These are phyloP conservation scores for Clonostachys byssicola DNA, from an alignment of 2,329 filamentous ascomycete genomes.

Conservation along the genomic window DNA sequence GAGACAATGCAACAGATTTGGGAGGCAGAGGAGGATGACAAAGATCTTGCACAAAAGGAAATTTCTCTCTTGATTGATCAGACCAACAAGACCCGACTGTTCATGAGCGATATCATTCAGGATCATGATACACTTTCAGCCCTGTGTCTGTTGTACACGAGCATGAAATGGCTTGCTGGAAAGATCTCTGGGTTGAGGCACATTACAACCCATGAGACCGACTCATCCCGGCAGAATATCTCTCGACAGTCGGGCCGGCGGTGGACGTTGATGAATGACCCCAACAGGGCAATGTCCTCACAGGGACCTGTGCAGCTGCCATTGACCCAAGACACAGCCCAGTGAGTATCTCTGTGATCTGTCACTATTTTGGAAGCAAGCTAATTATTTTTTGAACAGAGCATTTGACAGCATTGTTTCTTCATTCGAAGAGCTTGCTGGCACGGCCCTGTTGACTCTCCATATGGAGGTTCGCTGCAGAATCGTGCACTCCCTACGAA, in stretches of 20 bases:
- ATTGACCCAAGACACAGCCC: constrained; percentile 78
- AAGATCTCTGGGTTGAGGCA: constrained; percentile 79
- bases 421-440: constrained; percentile 77
- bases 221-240: constrained; percentile 54
- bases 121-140: constrained; percentile 83
- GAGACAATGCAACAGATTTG: constrained; percentile 67
- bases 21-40: constrained; percentile 43
- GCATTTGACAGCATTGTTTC: constrained; percentile 84
- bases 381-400: constrained; percentile 28
- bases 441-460: constrained; percentile 75
- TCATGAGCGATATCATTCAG: constrained; percentile 79
- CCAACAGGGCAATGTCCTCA: constrained; percentile 53
- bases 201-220: constrained; percentile 70
- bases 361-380: background rate
- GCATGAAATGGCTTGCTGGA: constrained; percentile 94
- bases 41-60: constrained; percentile 61
- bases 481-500: constrained; percentile 73
- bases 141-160: constrained; percentile 87
- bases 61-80: constrained; percentile 51
- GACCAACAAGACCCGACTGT: constrained; percentile 58
- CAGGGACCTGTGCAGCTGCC: constrained; percentile 74
- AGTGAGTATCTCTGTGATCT: constrained; percentile 44
- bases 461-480: constrained; percentile 87
- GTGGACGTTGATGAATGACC: constrained; percentile 77
- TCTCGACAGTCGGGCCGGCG: constrained; percentile 61